phyloP scores from a whole-genome alignment of 345 rosid species.

The Moricandia arvensis region DNA sequence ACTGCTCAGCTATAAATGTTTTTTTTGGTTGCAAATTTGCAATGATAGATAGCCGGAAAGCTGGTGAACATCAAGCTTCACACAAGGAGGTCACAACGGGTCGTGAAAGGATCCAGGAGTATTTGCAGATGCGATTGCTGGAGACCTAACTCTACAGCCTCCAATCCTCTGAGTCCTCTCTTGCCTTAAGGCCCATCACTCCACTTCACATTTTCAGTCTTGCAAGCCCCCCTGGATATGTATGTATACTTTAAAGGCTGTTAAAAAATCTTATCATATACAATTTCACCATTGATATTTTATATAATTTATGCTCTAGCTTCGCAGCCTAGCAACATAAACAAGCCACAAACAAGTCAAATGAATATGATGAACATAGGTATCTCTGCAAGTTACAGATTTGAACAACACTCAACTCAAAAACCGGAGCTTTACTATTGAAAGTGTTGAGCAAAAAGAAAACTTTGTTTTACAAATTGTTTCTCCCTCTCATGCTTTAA shows the following conservation, averaged over 20 bases:
- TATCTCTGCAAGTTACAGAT: slow-evolving; percentile 6
- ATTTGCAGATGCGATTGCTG: slow-evolving; percentile 79
- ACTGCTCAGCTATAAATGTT: neutral
- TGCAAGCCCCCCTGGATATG: neutral
- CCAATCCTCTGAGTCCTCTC: slow-evolving; percentile 21
- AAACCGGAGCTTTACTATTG: slow-evolving; percentile 26
- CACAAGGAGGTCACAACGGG: slow-evolving; percentile 64
- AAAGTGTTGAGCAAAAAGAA: slow-evolving; percentile 17
- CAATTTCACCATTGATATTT: neutral
- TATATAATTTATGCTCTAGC: neutral
- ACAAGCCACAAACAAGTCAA: neutral
- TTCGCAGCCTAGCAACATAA: neutral
- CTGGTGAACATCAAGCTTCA: slow-evolving; percentile 86
- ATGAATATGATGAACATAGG: neutral
- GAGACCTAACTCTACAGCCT: slow-evolving; percentile 49
- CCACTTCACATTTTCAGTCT: neutral
- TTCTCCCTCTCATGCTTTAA: slow-evolving; percentile 21
- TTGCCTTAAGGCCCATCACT: slow-evolving; percentile 14
- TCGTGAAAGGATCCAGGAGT: slow-evolving; percentile 77
- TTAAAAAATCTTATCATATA: neutral
- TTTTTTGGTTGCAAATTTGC: slow-evolving; percentile 5
- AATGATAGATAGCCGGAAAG: slow-evolving; percentile 76
- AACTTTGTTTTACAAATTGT: neutral
- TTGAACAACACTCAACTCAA: slow-evolving; percentile 8
- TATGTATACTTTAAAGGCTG: neutral